Percentiles rank a stretch among this genome's conserved stretches.
Conservation (phyloP, 1,284 basidiomycete genomes). For the Cerrena zonata region DNA sequence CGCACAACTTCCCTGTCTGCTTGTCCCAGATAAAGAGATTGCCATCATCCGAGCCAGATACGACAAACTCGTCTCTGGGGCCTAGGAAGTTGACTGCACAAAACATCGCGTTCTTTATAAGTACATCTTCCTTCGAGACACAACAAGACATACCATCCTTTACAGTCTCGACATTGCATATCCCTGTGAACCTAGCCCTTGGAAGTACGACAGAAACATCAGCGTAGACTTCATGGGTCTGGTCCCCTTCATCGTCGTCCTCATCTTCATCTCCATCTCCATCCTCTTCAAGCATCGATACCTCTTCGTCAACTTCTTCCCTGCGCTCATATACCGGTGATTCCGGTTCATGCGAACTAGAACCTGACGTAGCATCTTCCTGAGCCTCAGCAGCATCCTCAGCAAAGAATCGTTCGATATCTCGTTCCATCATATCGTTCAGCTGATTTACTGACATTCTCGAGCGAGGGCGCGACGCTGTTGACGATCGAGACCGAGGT, state of each 20-base stretch:
- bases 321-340: constrained; percentile 4
- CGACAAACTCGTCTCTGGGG: constrained; percentile 69
- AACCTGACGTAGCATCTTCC: not conserved
- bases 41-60: constrained; percentile 88
- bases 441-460: constrained; percentile 4
- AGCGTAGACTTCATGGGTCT: constrained; percentile 25
- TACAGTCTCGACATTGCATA: constrained; percentile 80
- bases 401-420: constrained; percentile 22
- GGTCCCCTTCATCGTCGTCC: constrained; percentile 25
- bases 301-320: constrained; percentile 11
- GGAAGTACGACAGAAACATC: constrained; percentile 64
- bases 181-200: constrained; percentile 62
- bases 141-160: constrained; percentile 71
- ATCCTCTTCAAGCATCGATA: constrained; percentile 26
- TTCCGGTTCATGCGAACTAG: not conserved
- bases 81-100: constrained; percentile 77
- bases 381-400: not conserved
- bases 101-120: not conserved
- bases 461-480: too few relatives aligned
- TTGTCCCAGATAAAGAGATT: constrained; percentile 85
- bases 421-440: constrained; percentile 24
- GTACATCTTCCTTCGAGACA: not conserved
- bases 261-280: constrained; percentile 28
- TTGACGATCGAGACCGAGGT: constrained; percentile 5
- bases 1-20: constrained; percentile 54